Base-by-base conservation (phyloP, 192 early-diverging fungal species). In the Backusella tuberculispora region DNA sequence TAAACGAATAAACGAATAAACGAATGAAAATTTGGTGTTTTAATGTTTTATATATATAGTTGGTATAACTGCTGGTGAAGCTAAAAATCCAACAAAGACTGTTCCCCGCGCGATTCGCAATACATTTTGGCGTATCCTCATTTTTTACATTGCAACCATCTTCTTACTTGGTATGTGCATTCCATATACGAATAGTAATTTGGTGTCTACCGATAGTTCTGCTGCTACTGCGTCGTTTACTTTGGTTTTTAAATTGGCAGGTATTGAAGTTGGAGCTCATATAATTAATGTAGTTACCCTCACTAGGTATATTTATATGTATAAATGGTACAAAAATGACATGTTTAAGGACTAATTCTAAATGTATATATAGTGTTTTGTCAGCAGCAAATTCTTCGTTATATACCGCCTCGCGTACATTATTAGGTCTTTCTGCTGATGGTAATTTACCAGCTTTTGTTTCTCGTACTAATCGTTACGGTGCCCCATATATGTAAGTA, bases 51-150 rank as follows among this genome's bases (percentile, higher is more conserved):
- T 3, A 12, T 41, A 24, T 43, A 38, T 40, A 77, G 88, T 97
- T 45, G 96, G 95, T 63, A 89, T 97, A 71, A 94, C 96, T 13
- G 94, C 94, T 34, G 96, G 94, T 79, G 96, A 97, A 83, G 89
- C 91, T 41, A 87, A 88, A 26, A 97, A 97, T 81, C 96, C 96
- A 24, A 82, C 83, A n/a, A 90, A 91, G 69, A 89, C 65, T 83
- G 88, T 94, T 9, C 92, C 92, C 50, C 80, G 83, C 10, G 92
- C 90, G 9, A 94, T 94, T 65, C 83, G 87, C n/a, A 86, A 90
- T 17, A 88, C 88, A 40, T 97, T 97, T 72, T 95, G 92, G 93
- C 89, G 96, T 72, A 95, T 97, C 70, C 76, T 81, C 21, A 80
- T 95, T 26, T 96, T 96, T 86, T 96, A 94, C 81, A 75, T 96